phyloP scores from a whole-genome alignment of 768 basidiomycete genomes.

The Termitomyces sp. region DNA sequence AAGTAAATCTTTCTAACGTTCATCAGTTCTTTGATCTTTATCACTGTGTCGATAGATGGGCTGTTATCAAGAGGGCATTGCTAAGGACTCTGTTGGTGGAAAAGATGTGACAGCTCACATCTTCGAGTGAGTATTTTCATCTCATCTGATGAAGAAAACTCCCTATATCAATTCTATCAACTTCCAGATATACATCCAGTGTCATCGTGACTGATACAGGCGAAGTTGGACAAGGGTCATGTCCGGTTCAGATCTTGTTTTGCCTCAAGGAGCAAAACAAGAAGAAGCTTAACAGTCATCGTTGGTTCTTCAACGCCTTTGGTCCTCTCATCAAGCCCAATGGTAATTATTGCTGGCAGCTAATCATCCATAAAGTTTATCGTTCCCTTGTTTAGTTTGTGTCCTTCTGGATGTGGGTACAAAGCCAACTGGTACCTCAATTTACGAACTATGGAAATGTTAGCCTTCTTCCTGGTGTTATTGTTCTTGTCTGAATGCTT shows the following conservation, averaged over 20 bases:
- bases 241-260: slow-evolving; percentile 85
- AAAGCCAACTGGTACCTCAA: slow-evolving; percentile 90
- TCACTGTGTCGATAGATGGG: slow-evolving; percentile 57
- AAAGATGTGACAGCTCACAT: slow-evolving; percentile 94
- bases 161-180: neutral
- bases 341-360: slow-evolving; percentile 36
- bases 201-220: slow-evolving; percentile 77
- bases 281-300: slow-evolving; percentile 93
- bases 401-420: slow-evolving; percentile 94
- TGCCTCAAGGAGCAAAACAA: slow-evolving; percentile 95
- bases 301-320: slow-evolving; percentile 98
- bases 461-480: slow-evolving; percentile 12
- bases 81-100: slow-evolving; percentile 83
- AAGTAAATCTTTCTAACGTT: slow-evolving; percentile 18
- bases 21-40: neutral
- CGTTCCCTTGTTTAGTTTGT: slow-evolving; percentile 54
- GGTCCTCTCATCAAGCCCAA: slow-evolving; percentile 85
- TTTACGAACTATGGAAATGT: slow-evolving; percentile 98
- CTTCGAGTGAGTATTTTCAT: slow-evolving; percentile 60
- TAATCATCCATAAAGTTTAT: slow-evolving; percentile 1
- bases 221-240: slow-evolving; percentile 72
- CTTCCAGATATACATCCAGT: slow-evolving; percentile 66
- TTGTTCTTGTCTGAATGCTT: neutral
- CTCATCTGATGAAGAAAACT: neutral
- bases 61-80: slow-evolving; percentile 84